A percentile compares a stretch with the other conserved stretches of the same genome.
These are phyloP conservation scores for Macadamia integrifolia DNA, from an alignment of 164 flowering plant species.

Conservation along the genomic window DNA sequence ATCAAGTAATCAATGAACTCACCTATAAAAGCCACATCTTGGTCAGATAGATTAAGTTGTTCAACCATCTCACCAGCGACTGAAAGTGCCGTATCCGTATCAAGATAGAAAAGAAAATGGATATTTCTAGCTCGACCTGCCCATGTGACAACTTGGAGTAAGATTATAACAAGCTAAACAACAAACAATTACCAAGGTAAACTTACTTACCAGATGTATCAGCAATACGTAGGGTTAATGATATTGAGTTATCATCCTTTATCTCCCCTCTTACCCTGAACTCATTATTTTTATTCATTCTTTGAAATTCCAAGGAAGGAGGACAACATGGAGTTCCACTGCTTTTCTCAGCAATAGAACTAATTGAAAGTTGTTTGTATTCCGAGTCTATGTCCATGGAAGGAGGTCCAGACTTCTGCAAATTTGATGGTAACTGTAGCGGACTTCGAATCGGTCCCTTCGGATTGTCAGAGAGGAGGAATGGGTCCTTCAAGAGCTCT, in stretches of 20 bases:
- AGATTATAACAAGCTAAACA: not conserved
- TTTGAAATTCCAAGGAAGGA: slow-evolving; percentile 30
- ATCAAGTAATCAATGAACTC: slow-evolving; percentile 61
- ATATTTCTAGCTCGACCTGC: slow-evolving; percentile 56
- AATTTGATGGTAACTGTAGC: slow-evolving; percentile 15
- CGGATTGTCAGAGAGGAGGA: slow-evolving; percentile 35
- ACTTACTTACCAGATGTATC: slow-evolving; percentile 38
- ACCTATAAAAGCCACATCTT: slow-evolving; percentile 49
- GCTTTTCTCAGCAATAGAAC: slow-evolving; percentile 21
- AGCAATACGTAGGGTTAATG: slow-evolving; percentile 48
- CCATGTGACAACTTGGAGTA: not conserved
- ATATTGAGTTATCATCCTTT: slow-evolving; percentile 38
- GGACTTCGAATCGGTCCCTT: slow-evolving; percentile 23
- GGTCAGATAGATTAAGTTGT: slow-evolving; percentile 43
- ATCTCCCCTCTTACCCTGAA: slow-evolving; percentile 52
- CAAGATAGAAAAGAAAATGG: slow-evolving; percentile 55
- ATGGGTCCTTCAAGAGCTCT: slow-evolving; percentile 64
- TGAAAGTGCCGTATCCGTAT: slow-evolving; percentile 55
- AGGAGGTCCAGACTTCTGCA: slow-evolving; percentile 23
- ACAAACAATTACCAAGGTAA: not conserved
- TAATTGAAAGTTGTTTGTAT: slow-evolving; percentile 23
- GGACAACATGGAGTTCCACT: slow-evolving; percentile 20
- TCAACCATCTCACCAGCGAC: slow-evolving; percentile 80
- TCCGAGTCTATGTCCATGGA: slow-evolving; percentile 56
- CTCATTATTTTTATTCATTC: slow-evolving; percentile 32